Evolutionary conservation across 2,329 filamentous ascomycete genomes (phyloP).

Genomic region (Pyricularia pennisetigena): DNA sequence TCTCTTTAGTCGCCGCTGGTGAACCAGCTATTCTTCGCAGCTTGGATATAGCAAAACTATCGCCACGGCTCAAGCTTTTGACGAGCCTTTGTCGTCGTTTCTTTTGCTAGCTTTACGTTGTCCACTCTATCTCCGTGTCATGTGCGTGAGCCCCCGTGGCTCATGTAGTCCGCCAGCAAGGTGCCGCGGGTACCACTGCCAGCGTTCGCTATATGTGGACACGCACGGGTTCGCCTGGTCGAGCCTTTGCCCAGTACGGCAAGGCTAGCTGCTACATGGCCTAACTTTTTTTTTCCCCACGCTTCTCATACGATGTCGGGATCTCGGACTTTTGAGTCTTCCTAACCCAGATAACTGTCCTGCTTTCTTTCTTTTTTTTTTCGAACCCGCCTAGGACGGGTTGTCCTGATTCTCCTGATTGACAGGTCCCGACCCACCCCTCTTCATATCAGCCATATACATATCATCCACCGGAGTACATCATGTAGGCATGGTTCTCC

Average conservation of each 20-base stretch:
- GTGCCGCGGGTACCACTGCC: background rate
- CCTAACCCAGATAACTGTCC: background rate
- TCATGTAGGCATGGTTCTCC: background rate
- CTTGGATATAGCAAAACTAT: background rate
- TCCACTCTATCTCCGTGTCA: background rate
- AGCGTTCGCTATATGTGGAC: background rate
- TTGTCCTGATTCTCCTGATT: background rate
- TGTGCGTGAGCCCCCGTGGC: background rate
- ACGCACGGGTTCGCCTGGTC: background rate
- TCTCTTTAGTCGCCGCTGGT: slow-evolving; percentile 4
- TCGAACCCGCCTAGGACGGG: background rate
- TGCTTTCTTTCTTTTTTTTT: background rate
- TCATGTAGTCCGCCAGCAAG: background rate
- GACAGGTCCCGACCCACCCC: background rate
- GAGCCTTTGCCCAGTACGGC: background rate
- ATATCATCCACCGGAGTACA: background rate
- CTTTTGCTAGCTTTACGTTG: background rate
- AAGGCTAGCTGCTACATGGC: background rate
- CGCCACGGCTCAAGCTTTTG: background rate
- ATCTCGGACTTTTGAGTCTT: background rate
- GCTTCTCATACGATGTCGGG: background rate
- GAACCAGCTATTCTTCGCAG: background rate
- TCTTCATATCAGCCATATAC: background rate
- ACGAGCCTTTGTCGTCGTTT: background rate
- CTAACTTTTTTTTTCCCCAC: background rate